phyloP scores from a whole-genome alignment of 2,329 filamentous ascomycete species.

The Endothia cerciana region DNA sequence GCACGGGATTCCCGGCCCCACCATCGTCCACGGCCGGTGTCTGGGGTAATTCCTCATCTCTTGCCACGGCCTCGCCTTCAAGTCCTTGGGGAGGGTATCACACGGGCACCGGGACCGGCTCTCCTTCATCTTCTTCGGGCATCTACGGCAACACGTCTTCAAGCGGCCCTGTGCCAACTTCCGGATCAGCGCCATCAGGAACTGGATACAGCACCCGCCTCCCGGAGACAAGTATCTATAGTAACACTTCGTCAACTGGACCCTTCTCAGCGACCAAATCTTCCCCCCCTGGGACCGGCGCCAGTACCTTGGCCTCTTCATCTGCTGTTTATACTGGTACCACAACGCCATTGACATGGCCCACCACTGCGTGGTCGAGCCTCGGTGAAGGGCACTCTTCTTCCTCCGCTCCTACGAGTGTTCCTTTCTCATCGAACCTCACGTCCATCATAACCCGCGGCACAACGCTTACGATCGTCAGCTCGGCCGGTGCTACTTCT shows the following conservation, averaged over 20 bases:
- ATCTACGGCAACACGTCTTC: constrained; percentile 23
- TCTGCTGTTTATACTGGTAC: constrained; percentile 14
- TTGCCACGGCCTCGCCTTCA: constrained; percentile 3
- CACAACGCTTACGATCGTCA: background rate
- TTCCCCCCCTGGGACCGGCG: background rate
- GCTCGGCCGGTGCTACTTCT: background rate
- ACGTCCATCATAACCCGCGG: background rate
- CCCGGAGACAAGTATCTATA: background rate
- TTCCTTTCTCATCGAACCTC: background rate
- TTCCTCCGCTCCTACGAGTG: background rate
- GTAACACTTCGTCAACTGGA: background rate
- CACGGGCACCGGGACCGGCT: background rate
- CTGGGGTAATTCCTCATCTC: constrained; percentile 17
- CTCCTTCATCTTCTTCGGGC: constrained; percentile 5
- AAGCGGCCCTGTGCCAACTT: background rate
- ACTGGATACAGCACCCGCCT: background rate
- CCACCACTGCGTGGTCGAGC: constrained; percentile 21
- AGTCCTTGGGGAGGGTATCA: background rate
- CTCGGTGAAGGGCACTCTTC: constrained; percentile 13
- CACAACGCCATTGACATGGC: constrained; percentile 24
- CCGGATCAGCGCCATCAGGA: background rate
- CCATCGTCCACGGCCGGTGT: constrained; percentile 12
- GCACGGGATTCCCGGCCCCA: background rate
- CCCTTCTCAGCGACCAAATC: background rate
- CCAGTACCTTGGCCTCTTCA: background rate